Evolutionary conservation across 2,329 filamentous ascomycete species (phyloP).

Genomic region (Shiraia bambusicola): DNA sequence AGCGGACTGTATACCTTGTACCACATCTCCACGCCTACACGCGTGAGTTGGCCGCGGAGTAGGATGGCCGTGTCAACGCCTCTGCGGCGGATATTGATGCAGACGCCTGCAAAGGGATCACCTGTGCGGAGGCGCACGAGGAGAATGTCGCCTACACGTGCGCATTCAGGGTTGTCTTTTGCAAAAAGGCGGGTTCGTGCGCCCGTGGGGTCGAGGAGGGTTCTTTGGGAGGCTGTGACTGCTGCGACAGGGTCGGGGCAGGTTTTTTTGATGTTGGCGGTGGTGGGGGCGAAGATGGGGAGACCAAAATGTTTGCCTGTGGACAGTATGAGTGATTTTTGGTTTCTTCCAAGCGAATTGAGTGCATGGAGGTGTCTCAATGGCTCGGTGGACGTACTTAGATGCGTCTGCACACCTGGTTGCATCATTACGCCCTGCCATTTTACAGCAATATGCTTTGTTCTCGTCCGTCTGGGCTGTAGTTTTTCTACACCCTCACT

Average conservation of each 20-base stretch:
- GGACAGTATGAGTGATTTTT: too few species aligned
- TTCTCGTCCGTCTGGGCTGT: not conserved
- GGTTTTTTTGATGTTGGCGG: conserved; percentile 56
- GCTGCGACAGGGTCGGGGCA: conserved; percentile 68
- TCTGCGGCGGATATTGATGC: conserved; percentile 79
- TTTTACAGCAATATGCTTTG: conserved; percentile 13
- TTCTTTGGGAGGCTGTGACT: conserved; percentile 69
- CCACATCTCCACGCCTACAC: conserved; percentile 94
- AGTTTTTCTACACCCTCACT: not conserved
- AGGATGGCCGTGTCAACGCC: conserved; percentile 87
- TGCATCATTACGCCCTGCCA: conserved; percentile 15
- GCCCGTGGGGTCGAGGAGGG: conserved; percentile 78
- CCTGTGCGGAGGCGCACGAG: conserved; percentile 82
- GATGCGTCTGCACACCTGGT: conserved; percentile 10
- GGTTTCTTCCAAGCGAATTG: too few species aligned
- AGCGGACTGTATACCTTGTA: conserved; percentile 92
- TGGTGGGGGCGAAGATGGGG: conserved; percentile 53
- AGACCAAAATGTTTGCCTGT: conserved; percentile 44
- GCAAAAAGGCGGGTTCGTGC: conserved; percentile 81
- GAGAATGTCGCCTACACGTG: conserved; percentile 84
- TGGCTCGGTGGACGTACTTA: conserved; percentile 12
- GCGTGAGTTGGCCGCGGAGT: conserved; percentile 80
- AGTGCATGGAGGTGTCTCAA: not conserved
- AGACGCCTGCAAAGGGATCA: conserved; percentile 88
- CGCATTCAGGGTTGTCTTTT: conserved; percentile 72